Evolutionary conservation across 2,329 filamentous ascomycete genomes (phyloP).

Genomic region (Cladophialophora yegresii): DNA sequence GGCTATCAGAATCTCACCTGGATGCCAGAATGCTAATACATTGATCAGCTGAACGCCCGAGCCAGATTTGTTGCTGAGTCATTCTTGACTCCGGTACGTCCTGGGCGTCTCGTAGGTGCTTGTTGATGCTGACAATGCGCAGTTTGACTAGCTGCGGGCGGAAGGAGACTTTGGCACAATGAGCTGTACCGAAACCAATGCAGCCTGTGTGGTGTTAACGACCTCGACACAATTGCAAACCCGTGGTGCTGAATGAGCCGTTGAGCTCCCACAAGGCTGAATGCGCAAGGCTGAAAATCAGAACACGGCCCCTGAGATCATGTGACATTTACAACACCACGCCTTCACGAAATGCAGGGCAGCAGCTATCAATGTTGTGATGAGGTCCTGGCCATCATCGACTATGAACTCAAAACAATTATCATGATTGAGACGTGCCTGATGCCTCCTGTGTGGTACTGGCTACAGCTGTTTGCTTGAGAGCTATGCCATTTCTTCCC

Average conservation of each 20-base stretch:
- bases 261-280: not conserved
- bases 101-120: not conserved
- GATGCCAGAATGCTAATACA: constrained; percentile 40
- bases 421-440: constrained; percentile 10
- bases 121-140: constrained; percentile 10
- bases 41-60: constrained; percentile 79
- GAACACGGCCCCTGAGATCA: constrained; percentile 17
- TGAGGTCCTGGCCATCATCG: constrained; percentile 3
- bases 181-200: not conserved
- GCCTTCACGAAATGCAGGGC: constrained; percentile 3
- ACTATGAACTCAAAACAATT: constrained; percentile 2
- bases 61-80: constrained; percentile 98
- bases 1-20: constrained; percentile 7
- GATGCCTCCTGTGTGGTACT: not conserved
- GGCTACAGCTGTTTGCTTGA: not conserved
- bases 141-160: constrained; percentile 27
- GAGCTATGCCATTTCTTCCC: not conserved
- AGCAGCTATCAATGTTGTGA: constrained; percentile 2
- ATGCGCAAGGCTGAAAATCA: constrained; percentile 5
- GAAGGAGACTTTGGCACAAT: not conserved
- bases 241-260: not conserved
- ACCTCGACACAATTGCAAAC: not conserved
- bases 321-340: constrained; percentile 8
- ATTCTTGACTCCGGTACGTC: constrained; percentile 84
- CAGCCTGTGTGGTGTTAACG: not conserved